These are phyloP conservation scores for Aspergillus sp. DNA, from an alignment of 2,329 filamentous ascomycete genomes.

Conservation along the genomic window DNA sequence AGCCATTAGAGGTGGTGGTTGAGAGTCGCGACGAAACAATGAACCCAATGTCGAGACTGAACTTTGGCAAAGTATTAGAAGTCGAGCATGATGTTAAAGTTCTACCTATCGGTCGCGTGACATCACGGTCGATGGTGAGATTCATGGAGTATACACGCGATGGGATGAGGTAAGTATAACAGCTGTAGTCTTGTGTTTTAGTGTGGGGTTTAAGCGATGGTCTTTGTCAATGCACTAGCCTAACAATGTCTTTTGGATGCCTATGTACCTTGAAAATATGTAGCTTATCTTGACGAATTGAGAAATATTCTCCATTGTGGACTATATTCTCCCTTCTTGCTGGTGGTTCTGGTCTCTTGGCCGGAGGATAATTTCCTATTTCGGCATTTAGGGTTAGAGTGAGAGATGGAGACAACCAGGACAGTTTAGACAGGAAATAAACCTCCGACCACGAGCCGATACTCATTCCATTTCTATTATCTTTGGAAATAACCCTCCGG, in stretches of 20 bases:
- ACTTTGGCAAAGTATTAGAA: constrained; percentile 36
- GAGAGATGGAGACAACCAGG: background rate
- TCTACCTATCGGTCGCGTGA: constrained; percentile 38
- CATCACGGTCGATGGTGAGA: constrained; percentile 21
- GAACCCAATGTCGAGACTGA: constrained; percentile 36
- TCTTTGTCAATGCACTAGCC: too few species aligned
- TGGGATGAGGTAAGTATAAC: background rate
- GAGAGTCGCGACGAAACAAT: constrained; percentile 23
- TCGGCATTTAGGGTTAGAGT: background rate
- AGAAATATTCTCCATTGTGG: too few species aligned
- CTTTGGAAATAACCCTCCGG: background rate
- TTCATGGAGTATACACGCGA: constrained; percentile 20
- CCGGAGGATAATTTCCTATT: background rate
- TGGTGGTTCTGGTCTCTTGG: background rate
- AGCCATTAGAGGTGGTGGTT: constrained; percentile 35
- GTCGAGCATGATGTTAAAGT: constrained; percentile 46
- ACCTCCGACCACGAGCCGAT: background rate
- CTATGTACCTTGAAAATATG: too few species aligned
- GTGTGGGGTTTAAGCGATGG: background rate
- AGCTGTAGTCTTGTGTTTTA: background rate
- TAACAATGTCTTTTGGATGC: too few species aligned
- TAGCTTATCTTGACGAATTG: too few species aligned
- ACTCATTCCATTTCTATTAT: background rate
- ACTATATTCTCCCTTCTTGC: too few species aligned
- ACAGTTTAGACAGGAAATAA: background rate